Base-by-base conservation (phyloP, 306 rosid species). In the Trifolium subterraneum region DNA sequence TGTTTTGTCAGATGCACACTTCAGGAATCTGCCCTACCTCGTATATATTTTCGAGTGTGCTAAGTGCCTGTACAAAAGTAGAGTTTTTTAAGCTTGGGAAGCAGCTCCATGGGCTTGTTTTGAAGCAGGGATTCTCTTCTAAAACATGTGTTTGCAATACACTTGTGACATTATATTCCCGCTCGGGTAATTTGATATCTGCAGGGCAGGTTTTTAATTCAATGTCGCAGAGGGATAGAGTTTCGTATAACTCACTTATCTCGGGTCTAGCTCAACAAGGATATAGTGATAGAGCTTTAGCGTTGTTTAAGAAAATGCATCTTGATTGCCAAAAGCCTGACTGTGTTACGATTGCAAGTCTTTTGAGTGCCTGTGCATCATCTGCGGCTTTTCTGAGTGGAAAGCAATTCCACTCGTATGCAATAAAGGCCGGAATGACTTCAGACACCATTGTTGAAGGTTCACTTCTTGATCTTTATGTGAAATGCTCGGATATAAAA, bases 61-160 rank as follows among this genome's bases (percentile, higher is more conserved):
- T 93, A 68, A 93, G 98, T 70, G 93, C 98, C 63, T 90, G 93
- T 71, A 69, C 90, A 60, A 93, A 90, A 76, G 58, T 77, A 70
- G 79, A 82, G 54, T 52, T 74, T 51, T 90, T 86, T 54, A 27
- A 65, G 47, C 3, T 83, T 41, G 98, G 97, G 69, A 81, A 80
- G 79, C 98, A 90, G 85, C 84, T 93, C 76, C 98, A 93, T 58
- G 75, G 90, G 60, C 93, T 93, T 73, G 76, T 84, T 81, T 64
- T 82, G 64, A 93, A 89, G 85, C 88, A 83, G 71, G 97, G 98
- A 3, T 90, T 90, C 80, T 81, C 89, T 56, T 78, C 75, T 3
- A 93, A 90, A 79, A 93, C 84, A 38, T 90, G 89, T 65, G 93
- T 93, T 23, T 87, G 97, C 90, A 93, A 93, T 84, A 93, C 97